Evolutionary conservation across 495 filamentous ascomycete species (phyloP).

Genomic region (Trichoderma gamsii): DNA sequence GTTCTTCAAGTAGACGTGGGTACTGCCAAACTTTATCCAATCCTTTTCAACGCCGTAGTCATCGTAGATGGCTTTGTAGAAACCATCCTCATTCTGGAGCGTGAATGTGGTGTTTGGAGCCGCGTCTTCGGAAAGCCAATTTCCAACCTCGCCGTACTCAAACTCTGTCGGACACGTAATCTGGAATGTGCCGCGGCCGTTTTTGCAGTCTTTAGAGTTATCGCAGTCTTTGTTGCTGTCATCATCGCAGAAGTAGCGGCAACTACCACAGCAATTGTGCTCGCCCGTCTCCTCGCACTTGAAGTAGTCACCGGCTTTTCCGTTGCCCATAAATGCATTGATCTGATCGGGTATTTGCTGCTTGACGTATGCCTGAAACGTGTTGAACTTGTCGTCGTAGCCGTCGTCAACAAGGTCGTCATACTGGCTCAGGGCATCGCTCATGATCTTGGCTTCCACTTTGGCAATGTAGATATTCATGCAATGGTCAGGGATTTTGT

Average conservation of each 20-base stretch:
- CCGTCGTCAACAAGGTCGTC: constrained; percentile 6
- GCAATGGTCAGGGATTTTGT: constrained; percentile 11
- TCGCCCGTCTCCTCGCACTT: not conserved
- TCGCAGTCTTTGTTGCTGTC: not conserved
- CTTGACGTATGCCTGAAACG: not conserved
- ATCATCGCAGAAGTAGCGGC: constrained; percentile 5
- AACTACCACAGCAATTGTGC: not conserved
- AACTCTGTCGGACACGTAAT: not conserved
- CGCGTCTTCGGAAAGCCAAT: not conserved
- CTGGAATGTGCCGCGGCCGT: not conserved
- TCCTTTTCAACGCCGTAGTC: constrained; percentile 5
- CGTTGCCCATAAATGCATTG: constrained; percentile 1
- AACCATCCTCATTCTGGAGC: not conserved
- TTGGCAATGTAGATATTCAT: constrained; percentile 12
- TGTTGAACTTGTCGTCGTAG: constrained; percentile 15
- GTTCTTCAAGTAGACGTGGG: not conserved
- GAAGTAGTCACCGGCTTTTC: constrained; percentile 12
- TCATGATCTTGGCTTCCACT: constrained; percentile 1
- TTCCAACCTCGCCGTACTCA: not conserved
- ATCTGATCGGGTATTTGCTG: constrained; percentile 8
- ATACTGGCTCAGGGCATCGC: not conserved
- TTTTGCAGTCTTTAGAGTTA: not conserved
- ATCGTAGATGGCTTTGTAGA: not conserved
- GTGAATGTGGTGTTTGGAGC: not conserved
- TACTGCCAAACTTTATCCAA: constrained; percentile 15